Conservation (phyloP, 257 asterid genomes). For the Rubia yunnanensis region DNA sequence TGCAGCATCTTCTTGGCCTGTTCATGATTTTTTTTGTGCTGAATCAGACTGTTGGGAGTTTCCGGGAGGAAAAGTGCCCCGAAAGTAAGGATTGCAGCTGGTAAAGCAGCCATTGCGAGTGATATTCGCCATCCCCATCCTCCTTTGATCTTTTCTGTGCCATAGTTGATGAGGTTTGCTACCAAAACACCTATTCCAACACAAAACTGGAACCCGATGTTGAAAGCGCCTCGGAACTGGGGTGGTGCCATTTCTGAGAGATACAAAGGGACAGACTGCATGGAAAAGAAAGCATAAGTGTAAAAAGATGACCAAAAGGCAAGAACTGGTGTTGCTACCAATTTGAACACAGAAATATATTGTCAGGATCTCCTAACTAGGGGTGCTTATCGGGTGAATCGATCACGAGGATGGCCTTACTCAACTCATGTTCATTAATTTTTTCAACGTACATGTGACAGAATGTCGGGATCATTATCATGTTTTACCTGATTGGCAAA, state of each 20-base stretch:
- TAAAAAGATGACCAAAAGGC: not conserved
- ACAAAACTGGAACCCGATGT: constrained; percentile 37
- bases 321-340: not conserved
- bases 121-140: constrained; percentile 76
- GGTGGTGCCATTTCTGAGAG: constrained; percentile 67
- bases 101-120: constrained; percentile 29
- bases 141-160: constrained; percentile 27
- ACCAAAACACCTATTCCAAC: constrained; percentile 32
- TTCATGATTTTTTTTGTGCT: constrained; percentile 19
- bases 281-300: not conserved
- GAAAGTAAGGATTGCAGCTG: constrained; percentile 24
- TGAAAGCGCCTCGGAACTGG: constrained; percentile 44
- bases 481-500: constrained; percentile 47
- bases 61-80: constrained; percentile 49
- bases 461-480: not conserved
- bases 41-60: constrained; percentile 47
- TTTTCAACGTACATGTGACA: too few relatives aligned
- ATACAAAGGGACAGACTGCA: constrained; percentile 49
- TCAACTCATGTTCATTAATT: too few relatives aligned
- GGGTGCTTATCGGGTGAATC: too few relatives aligned
- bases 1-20: constrained; percentile 31
- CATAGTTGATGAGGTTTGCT: constrained; percentile 44
- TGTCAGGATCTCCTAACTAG: not conserved
- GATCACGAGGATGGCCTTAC: too few relatives aligned
- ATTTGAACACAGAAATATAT: not conserved